Base-by-base conservation (phyloP, 2,329 filamentous ascomycete genomes). In the Teratosphaeria viscida region DNA sequence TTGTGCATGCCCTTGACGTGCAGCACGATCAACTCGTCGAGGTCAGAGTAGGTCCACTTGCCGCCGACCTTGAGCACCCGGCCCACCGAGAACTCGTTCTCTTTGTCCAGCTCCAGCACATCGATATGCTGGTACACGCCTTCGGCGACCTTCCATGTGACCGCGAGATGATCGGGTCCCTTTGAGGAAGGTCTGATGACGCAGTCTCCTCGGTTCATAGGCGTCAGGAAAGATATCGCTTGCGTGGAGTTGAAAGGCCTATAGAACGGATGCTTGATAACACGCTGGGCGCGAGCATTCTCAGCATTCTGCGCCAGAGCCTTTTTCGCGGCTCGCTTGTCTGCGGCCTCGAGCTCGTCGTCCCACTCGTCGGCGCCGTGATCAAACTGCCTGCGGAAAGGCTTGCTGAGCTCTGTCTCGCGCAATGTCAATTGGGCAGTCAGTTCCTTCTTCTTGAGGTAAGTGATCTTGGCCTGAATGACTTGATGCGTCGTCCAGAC, bases 121-220 rank as follows among this genome's bases (percentile, higher is more conserved):
- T 99, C 94, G 64, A 99, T 90, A 74, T 99, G 94, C 75, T 99
- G 92, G 73, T 92, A 99, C n/a, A 97, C 86, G 61, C 88, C 88
- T 72, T 97, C 91, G 1, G 90, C 88, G 14, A 99, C 92, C 78
- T 99, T 99, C 94, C 94, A 99, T 0, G 94, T 99, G 54, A 99
- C 85, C 7, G 92, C 91, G 59, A 99, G 80, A 77, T 99, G 94
- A 73, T 99, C 94, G 60, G 90, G 88, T 53, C 94, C 94, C 74
- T 95, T 96, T 32, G 91, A 96, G 0, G 91, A 96, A 3, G 94
- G 92, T 53, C 94, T 87, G 70, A 99, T 96, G 62, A 99, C 90
- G 59, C 95, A 88, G 73, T 97, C 94, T 55, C 94, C 94, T 6
- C 86, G 81, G 57, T 87, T 84, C 72, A 95, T 90, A 14, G 88